Base-by-base conservation (phyloP, 371 early-diverging fungal species). In the Entomophthora muscae region DNA sequence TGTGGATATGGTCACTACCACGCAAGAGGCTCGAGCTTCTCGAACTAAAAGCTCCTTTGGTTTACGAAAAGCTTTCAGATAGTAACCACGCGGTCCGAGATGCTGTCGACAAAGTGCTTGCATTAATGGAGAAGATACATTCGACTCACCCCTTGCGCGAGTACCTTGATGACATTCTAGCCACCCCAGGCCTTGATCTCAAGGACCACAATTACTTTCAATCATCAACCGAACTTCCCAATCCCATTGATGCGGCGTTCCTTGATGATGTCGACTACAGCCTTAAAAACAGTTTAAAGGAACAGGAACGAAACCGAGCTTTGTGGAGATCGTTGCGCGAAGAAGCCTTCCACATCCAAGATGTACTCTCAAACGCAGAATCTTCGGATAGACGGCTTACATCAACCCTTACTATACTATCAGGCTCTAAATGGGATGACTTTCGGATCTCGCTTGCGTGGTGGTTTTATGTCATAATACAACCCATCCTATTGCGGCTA, bases 61-160 rank as follows among this genome's bases (percentile, higher is more conserved):
- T 77, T 33, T 85, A 86, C 62, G 92, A 92, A 68, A 78, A 78
- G 58, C 73, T 78, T 53, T 76, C 80, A 29, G 84, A 85, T 66
- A 76, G 81, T 22, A 83, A 84, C 63, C 42, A 66, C 79, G 5
- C 83, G 82, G 61, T 74, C 79, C 32, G 76, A 78, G 51, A 81
- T 83, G 12, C 66, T 81, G n/a, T 80, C 78, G 2, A 74, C 31
- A 31, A 32, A 13, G 17, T 61, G 24, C 33, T 17, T 12, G n/a
- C 7, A 3, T 13, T 42, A 3, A 13, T 42, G 7, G 42, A 61
- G 12, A 61, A 42, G 7, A 33, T 61, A 51, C 22, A 61, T 61
- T 33, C 61, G 42, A 61, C 7, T 3, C 42, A 61, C 22, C 13
- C 33, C 17, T 24, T 32, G 10, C 23, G 27, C 7, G 27, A 5